These are phyloP conservation scores for Alternaria sp. DNA, from an alignment of 2,329 filamentous ascomycete genomes.

Conservation along the genomic window DNA sequence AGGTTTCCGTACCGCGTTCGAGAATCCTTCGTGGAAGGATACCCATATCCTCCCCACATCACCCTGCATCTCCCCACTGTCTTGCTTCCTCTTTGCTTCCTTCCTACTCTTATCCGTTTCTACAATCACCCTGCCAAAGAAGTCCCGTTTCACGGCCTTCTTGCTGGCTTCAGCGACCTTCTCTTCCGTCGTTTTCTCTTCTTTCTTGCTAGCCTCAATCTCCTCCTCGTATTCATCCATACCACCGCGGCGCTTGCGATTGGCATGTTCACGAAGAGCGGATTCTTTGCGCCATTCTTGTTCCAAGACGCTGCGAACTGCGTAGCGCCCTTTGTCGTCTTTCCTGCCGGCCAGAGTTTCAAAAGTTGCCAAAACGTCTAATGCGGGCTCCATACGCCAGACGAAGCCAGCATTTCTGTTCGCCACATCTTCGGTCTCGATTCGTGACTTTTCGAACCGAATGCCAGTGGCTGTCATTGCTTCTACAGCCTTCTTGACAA, in stretches of 20 bases:
- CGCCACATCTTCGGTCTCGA: constrained; percentile 70
- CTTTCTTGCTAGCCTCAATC: constrained; percentile 16
- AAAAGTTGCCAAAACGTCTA: constrained; percentile 81
- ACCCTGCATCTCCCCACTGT: constrained; percentile 40
- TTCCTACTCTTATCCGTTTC: constrained; percentile 51
- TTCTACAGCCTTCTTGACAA: constrained; percentile 79
- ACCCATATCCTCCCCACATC: constrained; percentile 76
- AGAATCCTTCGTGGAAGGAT: constrained; percentile 86
- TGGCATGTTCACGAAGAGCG: constrained; percentile 68
- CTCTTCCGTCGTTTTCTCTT: constrained; percentile 24
- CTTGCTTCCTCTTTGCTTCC: constrained; percentile 52
- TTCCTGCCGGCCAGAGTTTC: constrained; percentile 67
- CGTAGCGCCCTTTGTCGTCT: constrained; percentile 81
- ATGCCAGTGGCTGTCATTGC: constrained; percentile 85
- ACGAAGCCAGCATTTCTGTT: constrained; percentile 69
- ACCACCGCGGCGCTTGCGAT: constrained; percentile 62
- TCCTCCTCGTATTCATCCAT: constrained; percentile 28
- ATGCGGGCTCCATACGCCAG: constrained; percentile 90
- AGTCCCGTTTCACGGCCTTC: constrained; percentile 71
- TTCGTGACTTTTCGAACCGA: constrained; percentile 76
- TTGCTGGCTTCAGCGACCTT: constrained; percentile 32
- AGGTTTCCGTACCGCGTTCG: constrained; percentile 89
- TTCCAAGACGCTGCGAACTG: constrained; percentile 89
- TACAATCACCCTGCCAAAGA: constrained; percentile 78
- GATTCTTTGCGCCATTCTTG: constrained; percentile 83